Evolutionary conservation across 768 basidiomycete genomes (phyloP), one percentile per base, ranked within the genome.

Genomic region (Tephrocybe sp.): DNA sequence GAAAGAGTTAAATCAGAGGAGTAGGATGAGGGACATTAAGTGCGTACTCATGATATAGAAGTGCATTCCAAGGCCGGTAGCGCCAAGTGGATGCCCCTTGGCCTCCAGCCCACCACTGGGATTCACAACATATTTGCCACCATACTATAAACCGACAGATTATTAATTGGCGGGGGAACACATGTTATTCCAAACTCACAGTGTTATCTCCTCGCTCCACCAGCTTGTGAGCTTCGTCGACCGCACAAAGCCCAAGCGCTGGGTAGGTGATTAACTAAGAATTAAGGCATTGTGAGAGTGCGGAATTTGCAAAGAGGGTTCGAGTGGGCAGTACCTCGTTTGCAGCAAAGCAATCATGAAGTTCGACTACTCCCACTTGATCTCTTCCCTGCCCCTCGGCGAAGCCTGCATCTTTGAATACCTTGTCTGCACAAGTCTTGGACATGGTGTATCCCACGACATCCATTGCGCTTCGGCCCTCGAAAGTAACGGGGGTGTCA

Each of bases 11-110:
- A 21, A 38, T 51, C 21, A 45, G 50, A 25, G 25, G 9, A 12
- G 18, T 31, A 22, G 50, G 45, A 18, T 29, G 15, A 31, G 46
- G 3, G 38, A 16, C 42, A 13, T 3, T 15, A 65, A n/a, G n/a
- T n/a, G n/a, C 83, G 36, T 60, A 86, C 86, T 89, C 58, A 83
- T 79, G 53, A 91, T 86, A 60, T 88, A 91, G 66, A 90, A 90
- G 62, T 91, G 88, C 89, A 91, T 91, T 22, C 85, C 88, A 12
- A 91, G 68, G 1, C 89, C 89, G 15, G 86, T 90, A 1, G 89
- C 88, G 31, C 89, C 88, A 16, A 91, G 75, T 2, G 91, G 90
- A 60, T 92, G 88, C 2, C 91, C 91, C 61, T 91, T 93, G n/a
- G 88, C 87, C 61, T 93, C 88, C 13, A 93, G 75, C 0, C 91